phyloP scores from a whole-genome alignment of 2,329 filamentous ascomycete genomes.

The Canariomyces notabilis region DNA sequence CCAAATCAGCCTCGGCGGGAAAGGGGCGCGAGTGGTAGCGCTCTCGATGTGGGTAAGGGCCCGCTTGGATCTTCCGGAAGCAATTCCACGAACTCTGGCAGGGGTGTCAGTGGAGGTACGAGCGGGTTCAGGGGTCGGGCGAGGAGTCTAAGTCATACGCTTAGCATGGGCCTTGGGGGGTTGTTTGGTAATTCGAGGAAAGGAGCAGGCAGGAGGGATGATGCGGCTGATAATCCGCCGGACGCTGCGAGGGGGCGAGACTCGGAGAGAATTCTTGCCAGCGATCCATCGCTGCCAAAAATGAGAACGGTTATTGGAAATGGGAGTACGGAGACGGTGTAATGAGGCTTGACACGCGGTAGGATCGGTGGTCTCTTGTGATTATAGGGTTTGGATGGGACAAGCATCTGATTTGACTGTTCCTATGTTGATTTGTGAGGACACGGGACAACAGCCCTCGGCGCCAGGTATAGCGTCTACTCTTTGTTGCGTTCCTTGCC shows the following conservation, averaged over 20 bases:
- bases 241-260: background rate
- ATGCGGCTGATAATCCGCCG: background rate
- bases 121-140: conserved; percentile 31
- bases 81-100: conserved; percentile 11
- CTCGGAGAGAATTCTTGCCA: background rate
- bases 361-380: too few relatives aligned
- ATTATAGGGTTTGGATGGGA: too few relatives aligned
- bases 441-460: too few relatives aligned
- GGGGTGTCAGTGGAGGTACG: conserved; percentile 16
- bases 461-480: conserved; percentile 1
- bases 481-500: background rate
- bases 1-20: background rate
- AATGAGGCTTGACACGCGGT: too few relatives aligned
- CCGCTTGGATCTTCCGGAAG: too few relatives aligned
- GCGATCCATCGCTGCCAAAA: too few relatives aligned
- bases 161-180: conserved; percentile 28
- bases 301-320: too few relatives aligned
- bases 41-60: conserved; percentile 22
- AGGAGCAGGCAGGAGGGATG: background rate
- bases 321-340: too few relatives aligned
- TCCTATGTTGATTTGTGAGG: too few relatives aligned
- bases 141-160: conserved; percentile 37
- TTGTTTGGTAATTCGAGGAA: conserved; percentile 24
- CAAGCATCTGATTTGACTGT: background rate
- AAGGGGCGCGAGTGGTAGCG: conserved; percentile 1